Evolutionary conservation across 306 rosid species (phyloP).

Genomic region (Urtica urens): DNA sequence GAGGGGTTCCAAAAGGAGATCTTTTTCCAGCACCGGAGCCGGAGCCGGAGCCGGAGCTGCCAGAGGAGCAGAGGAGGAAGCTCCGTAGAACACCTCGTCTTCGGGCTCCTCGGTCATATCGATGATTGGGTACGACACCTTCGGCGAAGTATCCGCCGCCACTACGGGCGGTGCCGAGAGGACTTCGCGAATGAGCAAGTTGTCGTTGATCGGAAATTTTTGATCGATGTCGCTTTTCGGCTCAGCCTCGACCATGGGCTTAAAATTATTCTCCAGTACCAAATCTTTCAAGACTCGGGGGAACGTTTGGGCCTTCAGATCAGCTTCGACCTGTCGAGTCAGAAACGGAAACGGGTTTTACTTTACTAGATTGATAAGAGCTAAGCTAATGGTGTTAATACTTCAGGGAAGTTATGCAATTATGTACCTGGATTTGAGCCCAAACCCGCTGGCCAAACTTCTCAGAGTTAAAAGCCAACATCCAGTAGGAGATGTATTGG

Average conservation of each 20-base stretch:
- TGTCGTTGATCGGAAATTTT: constrained; percentile 24
- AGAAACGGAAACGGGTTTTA: neutral
- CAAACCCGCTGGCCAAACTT: constrained; percentile 88
- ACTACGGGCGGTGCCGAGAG: constrained; percentile 19
- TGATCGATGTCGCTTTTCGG: constrained; percentile 24
- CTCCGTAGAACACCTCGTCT: constrained; percentile 22
- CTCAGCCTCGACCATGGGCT: constrained; percentile 21
- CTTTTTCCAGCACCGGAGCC: constrained; percentile 5
- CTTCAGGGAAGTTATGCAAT: neutral
- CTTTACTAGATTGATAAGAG: neutral
- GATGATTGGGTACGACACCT: constrained; percentile 35
- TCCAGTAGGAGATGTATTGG: constrained; percentile 75
- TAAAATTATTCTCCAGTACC: constrained; percentile 20
- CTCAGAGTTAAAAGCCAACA: constrained; percentile 58
- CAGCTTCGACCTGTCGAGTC: constrained; percentile 78
- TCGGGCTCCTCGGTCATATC: constrained; percentile 28
- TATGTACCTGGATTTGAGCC: constrained; percentile 70
- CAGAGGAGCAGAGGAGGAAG: constrained; percentile 12
- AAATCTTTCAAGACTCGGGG: constrained; percentile 21
- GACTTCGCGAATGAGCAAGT: constrained; percentile 31
- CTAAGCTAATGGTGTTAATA: too few species aligned
- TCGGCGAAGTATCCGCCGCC: constrained; percentile 21
- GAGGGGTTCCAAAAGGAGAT: constrained; percentile 40
- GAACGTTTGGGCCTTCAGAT: constrained; percentile 21
- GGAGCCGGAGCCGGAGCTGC: constrained; percentile 5